Percentiles rank a stretch among this genome's conserved stretches.
phyloP scores from a whole-genome alignment of 2,329 filamentous ascomycete species.

The Fusarium camptoceras region DNA sequence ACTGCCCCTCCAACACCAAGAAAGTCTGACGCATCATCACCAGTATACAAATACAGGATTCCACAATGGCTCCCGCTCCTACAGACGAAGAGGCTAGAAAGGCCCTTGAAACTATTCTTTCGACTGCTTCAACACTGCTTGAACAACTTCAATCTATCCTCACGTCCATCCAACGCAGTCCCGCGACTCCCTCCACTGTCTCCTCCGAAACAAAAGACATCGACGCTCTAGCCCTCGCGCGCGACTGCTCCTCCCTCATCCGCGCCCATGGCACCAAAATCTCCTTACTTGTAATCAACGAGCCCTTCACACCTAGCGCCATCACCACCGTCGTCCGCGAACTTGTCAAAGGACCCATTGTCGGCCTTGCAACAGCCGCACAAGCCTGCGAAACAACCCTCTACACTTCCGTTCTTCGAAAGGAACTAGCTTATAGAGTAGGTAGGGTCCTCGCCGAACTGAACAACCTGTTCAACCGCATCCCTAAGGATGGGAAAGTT shows the following conservation, averaged over 20 bases:
- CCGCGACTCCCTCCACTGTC: constrained; percentile 28
- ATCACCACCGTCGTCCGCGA: constrained; percentile 77
- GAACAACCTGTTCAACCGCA: constrained; percentile 66
- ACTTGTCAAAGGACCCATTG: constrained; percentile 78
- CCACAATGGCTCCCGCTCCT: constrained; percentile 43
- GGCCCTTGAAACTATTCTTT: constrained; percentile 54
- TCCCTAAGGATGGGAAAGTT: constrained; percentile 69
- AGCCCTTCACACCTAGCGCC: constrained; percentile 86
- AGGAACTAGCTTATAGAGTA: constrained; percentile 71
- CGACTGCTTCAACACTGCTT: constrained; percentile 54
- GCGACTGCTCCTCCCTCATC: constrained; percentile 78
- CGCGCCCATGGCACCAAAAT: constrained; percentile 88
- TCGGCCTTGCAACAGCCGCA: constrained; percentile 77
- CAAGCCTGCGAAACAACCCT: constrained; percentile 70
- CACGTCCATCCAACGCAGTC: constrained; percentile 52
- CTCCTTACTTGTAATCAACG: constrained; percentile 85
- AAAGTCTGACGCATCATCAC: constrained; percentile 14
- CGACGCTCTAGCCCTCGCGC: constrained; percentile 74
- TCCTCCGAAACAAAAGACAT: constrained; percentile 48
- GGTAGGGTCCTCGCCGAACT: constrained; percentile 73
- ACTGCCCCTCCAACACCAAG: constrained; percentile 44
- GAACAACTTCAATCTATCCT: constrained; percentile 58
- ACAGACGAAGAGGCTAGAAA: constrained; percentile 49
- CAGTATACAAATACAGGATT: not conserved
- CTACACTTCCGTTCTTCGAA: constrained; percentile 73